phyloP scores from a whole-genome alignment of 2,329 filamentous ascomycete species.

The Neofusicoccum parvum region DNA sequence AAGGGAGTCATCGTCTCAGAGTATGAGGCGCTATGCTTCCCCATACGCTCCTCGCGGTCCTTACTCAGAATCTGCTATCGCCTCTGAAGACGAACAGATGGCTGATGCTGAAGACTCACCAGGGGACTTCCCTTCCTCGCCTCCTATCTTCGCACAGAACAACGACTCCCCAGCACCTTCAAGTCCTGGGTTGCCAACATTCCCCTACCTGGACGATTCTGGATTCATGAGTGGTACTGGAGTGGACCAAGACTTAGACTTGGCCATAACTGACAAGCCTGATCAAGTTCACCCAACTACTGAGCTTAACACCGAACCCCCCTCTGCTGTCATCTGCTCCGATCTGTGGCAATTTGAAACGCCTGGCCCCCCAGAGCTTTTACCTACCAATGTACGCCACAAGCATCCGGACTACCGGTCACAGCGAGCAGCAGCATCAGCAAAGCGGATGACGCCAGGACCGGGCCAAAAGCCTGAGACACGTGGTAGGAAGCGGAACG shows the following conservation, averaged over 20 bases:
- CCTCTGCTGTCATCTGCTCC: conserved; percentile 8
- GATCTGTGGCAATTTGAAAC: conserved; percentile 23
- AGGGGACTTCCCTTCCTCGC: conserved; percentile 84
- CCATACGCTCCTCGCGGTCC: conserved; percentile 33
- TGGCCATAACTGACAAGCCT: conserved; percentile 16
- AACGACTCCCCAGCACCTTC: conserved; percentile 68
- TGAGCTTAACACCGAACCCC: conserved; percentile 5
- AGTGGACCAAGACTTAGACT: conserved; percentile 64
- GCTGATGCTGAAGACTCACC: conserved; percentile 65
- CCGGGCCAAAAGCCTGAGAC: conserved; percentile 11
- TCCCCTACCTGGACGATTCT: conserved; percentile 65
- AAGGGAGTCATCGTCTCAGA: conserved; percentile 60
- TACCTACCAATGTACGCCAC: conserved; percentile 25
- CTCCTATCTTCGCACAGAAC: conserved; percentile 68
- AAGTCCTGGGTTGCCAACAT: conserved; percentile 69
- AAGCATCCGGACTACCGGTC: conserved; percentile 15
- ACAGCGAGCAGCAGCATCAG: conserved; percentile 13
- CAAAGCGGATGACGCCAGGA: background rate
- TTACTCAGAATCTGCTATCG: conserved; percentile 46
- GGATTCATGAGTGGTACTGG: conserved; percentile 87
- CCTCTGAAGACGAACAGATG: conserved; percentile 52
- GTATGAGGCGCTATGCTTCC: conserved; percentile 32
- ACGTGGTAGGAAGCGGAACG: conserved; percentile 21
- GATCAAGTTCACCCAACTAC: conserved; percentile 8
- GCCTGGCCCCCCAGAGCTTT: conserved; percentile 46